Evolutionary conservation across 768 basidiomycete species (phyloP).

Genomic region (Russula vinacea): DNA sequence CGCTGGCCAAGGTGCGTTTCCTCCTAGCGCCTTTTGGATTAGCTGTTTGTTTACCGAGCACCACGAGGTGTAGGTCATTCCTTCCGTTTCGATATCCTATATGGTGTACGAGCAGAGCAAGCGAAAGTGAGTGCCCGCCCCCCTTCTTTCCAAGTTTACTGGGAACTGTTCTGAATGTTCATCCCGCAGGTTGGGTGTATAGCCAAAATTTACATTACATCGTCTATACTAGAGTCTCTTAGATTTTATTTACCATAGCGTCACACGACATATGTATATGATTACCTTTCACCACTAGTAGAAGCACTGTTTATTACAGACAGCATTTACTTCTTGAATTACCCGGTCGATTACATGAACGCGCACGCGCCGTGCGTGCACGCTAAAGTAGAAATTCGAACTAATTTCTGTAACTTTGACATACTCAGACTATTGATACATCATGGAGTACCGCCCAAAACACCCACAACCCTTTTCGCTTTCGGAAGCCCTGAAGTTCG

Average conservation of each 20-base stretch:
- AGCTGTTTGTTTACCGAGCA: background rate
- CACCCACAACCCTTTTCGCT: constrained; percentile 76
- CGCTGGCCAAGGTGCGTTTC: constrained; percentile 73
- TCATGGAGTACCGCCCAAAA: constrained; percentile 65
- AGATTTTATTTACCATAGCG: constrained; percentile 5
- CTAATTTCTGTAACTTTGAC: background rate
- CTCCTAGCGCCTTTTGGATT: background rate
- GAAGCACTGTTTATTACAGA: background rate
- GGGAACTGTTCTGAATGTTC: background rate
- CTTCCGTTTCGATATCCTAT: constrained; percentile 95
- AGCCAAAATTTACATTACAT: constrained; percentile 17
- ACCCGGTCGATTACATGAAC: constrained; percentile 1
- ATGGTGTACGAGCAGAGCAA: constrained; percentile 89
- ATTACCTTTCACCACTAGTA: constrained; percentile 8
- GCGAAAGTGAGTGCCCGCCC: constrained; percentile 52
- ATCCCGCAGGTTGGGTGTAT: constrained; percentile 20
- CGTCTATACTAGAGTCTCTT: constrained; percentile 15
- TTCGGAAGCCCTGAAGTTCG: constrained; percentile 58
- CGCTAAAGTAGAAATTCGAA: background rate
- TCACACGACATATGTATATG: constrained; percentile 11
- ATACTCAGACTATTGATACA: background rate
- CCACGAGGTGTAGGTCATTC: constrained; percentile 64
- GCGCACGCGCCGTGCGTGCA: too few species aligned
- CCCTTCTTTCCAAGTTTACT: background rate
- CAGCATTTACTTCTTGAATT: background rate